Evolutionary conservation across 352 stramenopile species (phyloP).

Genomic region (Elongisporangium anandrum): DNA sequence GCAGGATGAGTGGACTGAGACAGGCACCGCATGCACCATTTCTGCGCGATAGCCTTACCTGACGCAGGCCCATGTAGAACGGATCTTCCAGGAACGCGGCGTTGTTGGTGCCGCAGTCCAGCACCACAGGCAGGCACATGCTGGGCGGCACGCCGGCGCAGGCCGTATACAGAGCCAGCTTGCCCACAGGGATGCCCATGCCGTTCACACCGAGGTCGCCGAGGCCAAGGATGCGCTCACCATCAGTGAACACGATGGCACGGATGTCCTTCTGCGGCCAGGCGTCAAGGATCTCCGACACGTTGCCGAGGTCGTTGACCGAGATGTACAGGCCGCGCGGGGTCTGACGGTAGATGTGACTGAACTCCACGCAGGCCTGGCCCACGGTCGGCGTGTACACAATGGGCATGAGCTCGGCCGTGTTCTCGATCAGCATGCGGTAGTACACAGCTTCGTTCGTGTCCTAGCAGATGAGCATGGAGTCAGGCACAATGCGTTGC

Average conservation of each 20-base stretch:
- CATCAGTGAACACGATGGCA: conserved; percentile 97
- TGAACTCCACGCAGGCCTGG: conserved; percentile 90
- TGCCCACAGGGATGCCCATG: conserved; percentile 94
- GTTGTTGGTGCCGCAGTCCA: conserved; percentile 97
- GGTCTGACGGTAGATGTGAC: conserved; percentile 84
- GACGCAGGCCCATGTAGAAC: conserved; percentile 93
- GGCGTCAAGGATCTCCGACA: conserved; percentile 91
- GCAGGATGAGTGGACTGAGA: background rate
- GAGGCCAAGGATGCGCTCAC: conserved; percentile 93
- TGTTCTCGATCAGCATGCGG: conserved; percentile 86
- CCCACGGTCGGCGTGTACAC: conserved; percentile 98
- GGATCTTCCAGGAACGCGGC: conserved; percentile 88
- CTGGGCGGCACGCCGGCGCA: conserved; percentile 92
- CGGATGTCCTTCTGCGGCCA: conserved; percentile 95
- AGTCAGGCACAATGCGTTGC: background rate
- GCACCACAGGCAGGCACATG: conserved; percentile 91
- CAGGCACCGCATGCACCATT: background rate
- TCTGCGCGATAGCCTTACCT: conserved; percentile 7
- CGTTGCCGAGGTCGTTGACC: conserved; percentile 72
- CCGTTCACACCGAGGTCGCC: conserved; percentile 92
- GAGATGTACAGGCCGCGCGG: conserved; percentile 92
- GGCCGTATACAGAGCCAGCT: conserved; percentile 93
- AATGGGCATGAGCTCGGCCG: conserved; percentile 92
- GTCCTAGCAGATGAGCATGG: conserved; percentile 36
- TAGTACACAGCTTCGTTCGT: conserved; percentile 92